Evolutionary conservation across 148 eudicot species (phyloP), one percentile per base, ranked within the genome.

Genomic region (Salicornia ramosissima): DNA sequence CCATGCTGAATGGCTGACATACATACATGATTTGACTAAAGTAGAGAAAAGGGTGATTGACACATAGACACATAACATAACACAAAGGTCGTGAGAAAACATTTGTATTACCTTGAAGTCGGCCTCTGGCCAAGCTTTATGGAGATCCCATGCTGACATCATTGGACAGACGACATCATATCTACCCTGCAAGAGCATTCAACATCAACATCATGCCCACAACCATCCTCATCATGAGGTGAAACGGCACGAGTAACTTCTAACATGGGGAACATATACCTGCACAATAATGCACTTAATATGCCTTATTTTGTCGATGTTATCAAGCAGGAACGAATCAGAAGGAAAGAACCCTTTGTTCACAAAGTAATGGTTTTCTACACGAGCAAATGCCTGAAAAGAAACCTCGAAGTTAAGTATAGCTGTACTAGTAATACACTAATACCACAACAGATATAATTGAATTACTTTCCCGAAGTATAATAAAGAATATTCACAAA

Each of bases 111-210:
- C 99, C 79, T 81, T 83, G 54, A 95, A 81, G 45, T 91, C 96
- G 22, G 97, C 96, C 79, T 95, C 99, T 51, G 96, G 97, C 99
- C 96, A 91, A 72, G 90, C 96, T 83, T 87, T 91, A 80, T 95
- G 99, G 73, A 91, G 97, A 79, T 95, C 99, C 99, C 97, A 95
- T 52, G 99, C 99, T 52, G 99, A 84, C 93, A 95, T 87, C 83
- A 95, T 86, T n/a, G 99, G 96, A 64, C 96, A 88, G 80, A 88
- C 80, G 46, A 87, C 82, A 65, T 94, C 99, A 71, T 95, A 95
- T 76, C 97, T 85, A 75, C 97, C 97, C 99, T 91, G 93, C 52
- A 81, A 58, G 67, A 56, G 29, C 31, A 66, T n/a, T 62, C 58
- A 65, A 16, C 34, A 29, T 68, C 77, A 61, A 66, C 24, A 22